phyloP scores from a whole-genome alignment of 1,284 basidiomycete genomes.

The Takashimella koratensis region DNA sequence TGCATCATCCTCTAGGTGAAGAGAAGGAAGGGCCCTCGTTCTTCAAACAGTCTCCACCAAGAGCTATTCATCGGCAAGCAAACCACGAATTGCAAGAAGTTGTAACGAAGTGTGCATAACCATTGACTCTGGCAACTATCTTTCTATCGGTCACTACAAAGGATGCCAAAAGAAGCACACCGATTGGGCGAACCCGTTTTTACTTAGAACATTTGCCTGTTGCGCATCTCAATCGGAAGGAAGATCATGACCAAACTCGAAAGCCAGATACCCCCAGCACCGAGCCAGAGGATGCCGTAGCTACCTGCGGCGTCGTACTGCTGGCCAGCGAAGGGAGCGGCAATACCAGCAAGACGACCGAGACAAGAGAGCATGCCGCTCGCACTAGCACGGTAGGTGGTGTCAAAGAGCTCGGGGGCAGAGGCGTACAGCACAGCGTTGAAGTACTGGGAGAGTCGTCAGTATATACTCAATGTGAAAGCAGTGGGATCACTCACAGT shows the following conservation, averaged over 20 bases:
- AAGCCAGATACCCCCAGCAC: conserved; percentile 42
- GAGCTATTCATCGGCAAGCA: no score
- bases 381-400: conserved; percentile 46
- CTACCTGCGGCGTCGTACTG: conserved; percentile 28
- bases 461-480: background rate
- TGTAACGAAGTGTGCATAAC: no score
- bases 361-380: conserved; percentile 45
- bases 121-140: no score
- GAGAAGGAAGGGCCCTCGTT: no score
- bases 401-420: conserved; percentile 49
- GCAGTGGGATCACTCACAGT: conserved; percentile 30
- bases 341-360: conserved; percentile 43
- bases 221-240: conserved; percentile 39
- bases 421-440: conserved; percentile 50
- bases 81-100: no score
- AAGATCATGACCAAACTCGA: conserved; percentile 33
- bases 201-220: conserved; percentile 43
- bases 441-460: conserved; percentile 28
- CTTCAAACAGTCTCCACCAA: no score
- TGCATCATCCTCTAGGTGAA: no score
- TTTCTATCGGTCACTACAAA: no score
- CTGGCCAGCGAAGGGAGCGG: conserved; percentile 45
- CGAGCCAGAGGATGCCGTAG: conserved; percentile 41
- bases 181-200: no score
- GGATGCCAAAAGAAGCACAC: no score